Evolutionary conservation across 192 early-diverging fungal genomes (phyloP).

Genomic region (Linnemannia elongata): DNA sequence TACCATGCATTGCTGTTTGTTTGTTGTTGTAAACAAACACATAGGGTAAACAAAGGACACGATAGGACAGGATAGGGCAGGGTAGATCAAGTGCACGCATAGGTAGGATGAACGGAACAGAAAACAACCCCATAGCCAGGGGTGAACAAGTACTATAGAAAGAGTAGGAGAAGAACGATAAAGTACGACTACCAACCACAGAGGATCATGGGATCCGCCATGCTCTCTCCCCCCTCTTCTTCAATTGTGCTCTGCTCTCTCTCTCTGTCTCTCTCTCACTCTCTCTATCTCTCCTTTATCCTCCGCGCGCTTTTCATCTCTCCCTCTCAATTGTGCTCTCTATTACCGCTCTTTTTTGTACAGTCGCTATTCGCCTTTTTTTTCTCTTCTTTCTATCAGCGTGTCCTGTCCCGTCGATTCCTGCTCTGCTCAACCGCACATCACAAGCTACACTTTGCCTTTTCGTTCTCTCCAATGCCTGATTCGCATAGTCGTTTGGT

Average conservation of each 20-base stretch:
- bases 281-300: neutral
- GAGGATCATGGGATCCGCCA: neutral
- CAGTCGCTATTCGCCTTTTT: neutral
- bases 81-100: too few relatives aligned
- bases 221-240: neutral
- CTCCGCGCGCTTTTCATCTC: neutral
- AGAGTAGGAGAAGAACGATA: neutral
- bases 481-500: neutral
- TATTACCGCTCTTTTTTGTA: too few relatives aligned
- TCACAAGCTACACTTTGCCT: neutral
- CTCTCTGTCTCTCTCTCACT: conserved; percentile 9
- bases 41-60: too few relatives aligned
- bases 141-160: neutral
- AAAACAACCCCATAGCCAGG: neutral
- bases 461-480: neutral
- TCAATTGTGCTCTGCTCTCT: conserved; percentile 7
- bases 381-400: neutral
- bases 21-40: neutral
- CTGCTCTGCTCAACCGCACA: neutral
- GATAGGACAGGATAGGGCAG: too few relatives aligned
- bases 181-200: neutral
- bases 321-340: too few relatives aligned
- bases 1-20: neutral
- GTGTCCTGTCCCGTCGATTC: neutral
- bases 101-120: neutral